Base-by-base conservation (phyloP, 306 rosid genomes). In the Dryas octopetala region DNA sequence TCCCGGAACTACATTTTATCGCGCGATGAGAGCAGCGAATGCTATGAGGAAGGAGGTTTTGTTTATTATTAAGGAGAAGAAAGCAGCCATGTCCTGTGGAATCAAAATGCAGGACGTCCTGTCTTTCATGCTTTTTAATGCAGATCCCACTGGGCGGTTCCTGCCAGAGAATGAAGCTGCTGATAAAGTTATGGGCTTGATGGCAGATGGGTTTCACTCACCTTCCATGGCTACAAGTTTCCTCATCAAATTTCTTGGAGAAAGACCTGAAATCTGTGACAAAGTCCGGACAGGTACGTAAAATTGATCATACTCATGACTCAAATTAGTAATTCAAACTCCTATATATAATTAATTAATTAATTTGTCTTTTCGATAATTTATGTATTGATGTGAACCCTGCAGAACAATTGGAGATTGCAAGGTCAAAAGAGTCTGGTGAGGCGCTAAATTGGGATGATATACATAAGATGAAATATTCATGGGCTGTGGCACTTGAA, bases 401-500 rank as follows among this genome's bases (percentile, higher is more conserved):
- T 1, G 26, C 81, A 85, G 89, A 88, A 75, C 88, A 85, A 72
- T 17, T 71, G 19, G 86, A 81, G 73, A 79, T 85, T 13, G 74
- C 75, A 70, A 53, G 76, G 67, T 80, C 74, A 60, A 88, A 85
- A 74, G 80, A 83, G 60, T 73, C 38, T 51, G 84, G 86, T 13
- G 61, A 85, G 58, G 66, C 78, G 66, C 65, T 88, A 65, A 69
- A 81, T 28, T 85, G 89, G 91, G 83, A 83, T 70, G 89, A 88
- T 78, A 15, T 88, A 32, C 86, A 83, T 59, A 85, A 81, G 81
- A 88, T 88, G 91, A 88, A 85, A 57, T 68, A 79, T 76, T 77
- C 89, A 26, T 88, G 92, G 92, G 84, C 74, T 78, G 89, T 88
- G 53, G 85, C 74, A 54, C 83, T 82, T 48, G 89, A 88, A 77